Evolutionary conservation across 768 basidiomycete genomes (phyloP), one percentile per base, ranked within the genome.

Genomic region (Macrocybe gigantea): DNA sequence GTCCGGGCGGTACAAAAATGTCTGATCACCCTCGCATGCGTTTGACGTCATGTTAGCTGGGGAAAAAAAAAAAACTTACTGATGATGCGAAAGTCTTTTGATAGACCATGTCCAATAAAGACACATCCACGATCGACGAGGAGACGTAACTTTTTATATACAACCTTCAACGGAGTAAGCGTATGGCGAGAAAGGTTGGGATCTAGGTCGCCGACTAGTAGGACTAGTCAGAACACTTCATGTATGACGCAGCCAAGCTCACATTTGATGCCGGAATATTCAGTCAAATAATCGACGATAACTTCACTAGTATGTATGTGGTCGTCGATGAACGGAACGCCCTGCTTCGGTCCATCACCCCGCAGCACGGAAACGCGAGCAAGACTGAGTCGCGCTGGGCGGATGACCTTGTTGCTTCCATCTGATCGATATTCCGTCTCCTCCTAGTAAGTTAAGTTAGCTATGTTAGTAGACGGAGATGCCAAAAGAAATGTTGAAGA

Each of bases 71-170:
- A 32, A 13, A 10, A 70, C 89, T 62, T 56, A 95, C 95, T 99
- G 69, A 98, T 99, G 48, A 95, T 98, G 8, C 95, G 81, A 70
- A 98, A 97, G 63, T 99, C 96, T 61, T 98, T 97, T 11, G 92
- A 87, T 12, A 99, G 78, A 5, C 96, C 96, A 58, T 99, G 96
- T 1, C 96, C 96, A 47, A 98, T 87, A 62, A 99, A 99, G 49
- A 93, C 88, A 60, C 96, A 99, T 5, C 94, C 93, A 15, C 85
- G 76, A 62, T 99, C 96, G 13, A 98, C 93, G 5, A 98, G 73
- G 13, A 94, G 66, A 2, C 96, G 82, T 9, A 99, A 71, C 62
- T 99, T 99, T 74, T 98, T 98, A 71, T 98, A 99, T 2, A 93
- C 96, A n/a, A 95, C 78, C 60, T 99, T 99, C 49, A 97, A 70